A percentile compares a stretch with the other conserved stretches of the same genome.
These are phyloP conservation scores for Tremella yokohamensis DNA, from an alignment of 768 basidiomycete species.

Conservation along the genomic window DNA sequence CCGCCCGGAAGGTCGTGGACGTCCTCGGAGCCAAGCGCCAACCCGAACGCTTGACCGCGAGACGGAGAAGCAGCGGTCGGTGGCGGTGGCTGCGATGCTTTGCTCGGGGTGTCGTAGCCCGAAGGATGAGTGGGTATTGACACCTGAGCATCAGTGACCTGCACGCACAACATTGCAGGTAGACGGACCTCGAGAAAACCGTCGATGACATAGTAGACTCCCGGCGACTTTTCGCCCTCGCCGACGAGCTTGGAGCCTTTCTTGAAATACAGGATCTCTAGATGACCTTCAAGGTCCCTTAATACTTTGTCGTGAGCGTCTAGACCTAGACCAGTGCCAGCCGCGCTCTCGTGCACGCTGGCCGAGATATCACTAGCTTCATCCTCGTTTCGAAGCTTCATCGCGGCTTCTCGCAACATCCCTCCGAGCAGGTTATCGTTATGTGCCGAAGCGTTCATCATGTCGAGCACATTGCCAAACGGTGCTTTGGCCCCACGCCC, in stretches of 20 bases:
- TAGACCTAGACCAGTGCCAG: slow-evolving; percentile 7
- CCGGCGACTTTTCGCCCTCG: slow-evolving; percentile 84
- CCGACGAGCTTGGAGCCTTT: slow-evolving; percentile 80
- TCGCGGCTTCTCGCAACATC: slow-evolving; percentile 43
- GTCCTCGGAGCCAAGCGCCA: slow-evolving; percentile 33
- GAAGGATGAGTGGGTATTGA: slow-evolving; percentile 20
- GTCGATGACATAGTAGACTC: slow-evolving; percentile 93
- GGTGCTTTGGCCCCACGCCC: slow-evolving; percentile 21
- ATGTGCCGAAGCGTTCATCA: slow-evolving; percentile 43
- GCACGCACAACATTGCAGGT: not conserved
- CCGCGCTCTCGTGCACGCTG: slow-evolving; percentile 33
- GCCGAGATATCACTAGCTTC: slow-evolving; percentile 38
- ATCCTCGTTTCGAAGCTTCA: slow-evolving; percentile 23
- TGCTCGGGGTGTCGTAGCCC: slow-evolving; percentile 16
- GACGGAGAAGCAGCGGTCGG: slow-evolving; percentile 12
- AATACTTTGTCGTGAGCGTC: slow-evolving; percentile 56
- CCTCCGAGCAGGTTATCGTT: slow-evolving; percentile 40
- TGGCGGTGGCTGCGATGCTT: slow-evolving; percentile 8
- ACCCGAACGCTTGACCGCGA: slow-evolving; percentile 31
- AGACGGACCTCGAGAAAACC: slow-evolving; percentile 80
- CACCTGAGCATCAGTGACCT: slow-evolving; percentile 5
- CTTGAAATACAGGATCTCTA: slow-evolving; percentile 89
- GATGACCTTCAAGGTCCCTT: slow-evolving; percentile 88
- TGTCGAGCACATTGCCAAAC: slow-evolving; percentile 49
- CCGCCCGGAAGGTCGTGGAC: too few relatives aligned